Percentiles rank a stretch among this genome's conserved stretches.
These are phyloP conservation scores for Chloris gayana DNA, from an alignment of 176 grass and related monocot genomes.

Conservation along the genomic window DNA sequence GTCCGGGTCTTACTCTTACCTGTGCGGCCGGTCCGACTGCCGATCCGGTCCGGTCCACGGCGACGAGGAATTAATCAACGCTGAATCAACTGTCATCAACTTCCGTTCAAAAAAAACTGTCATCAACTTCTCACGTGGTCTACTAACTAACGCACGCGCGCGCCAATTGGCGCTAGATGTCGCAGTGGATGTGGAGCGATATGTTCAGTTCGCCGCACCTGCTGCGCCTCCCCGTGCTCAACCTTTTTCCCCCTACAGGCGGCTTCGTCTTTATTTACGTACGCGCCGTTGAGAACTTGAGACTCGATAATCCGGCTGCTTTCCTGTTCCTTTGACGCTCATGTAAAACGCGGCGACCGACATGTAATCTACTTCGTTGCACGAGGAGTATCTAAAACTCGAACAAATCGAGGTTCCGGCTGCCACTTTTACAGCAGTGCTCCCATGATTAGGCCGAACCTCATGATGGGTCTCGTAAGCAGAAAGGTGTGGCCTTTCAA, in stretches of 20 bases:
- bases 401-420: neutral
- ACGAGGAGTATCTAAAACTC: neutral
- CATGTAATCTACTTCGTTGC: neutral
- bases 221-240: neutral
- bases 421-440: neutral
- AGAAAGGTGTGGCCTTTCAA: neutral
- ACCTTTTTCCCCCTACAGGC: neutral
- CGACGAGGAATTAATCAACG: conserved; percentile 4
- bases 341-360: neutral
- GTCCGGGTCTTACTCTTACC: conserved; percentile 10
- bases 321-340: neutral
- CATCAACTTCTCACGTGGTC: conserved; percentile 26
- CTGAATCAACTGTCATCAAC: neutral
- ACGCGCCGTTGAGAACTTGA: neutral
- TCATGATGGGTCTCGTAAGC: conserved; percentile 9
- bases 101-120: too few species aligned
- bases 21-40: too few species aligned
- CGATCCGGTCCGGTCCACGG: conserved; percentile 27
- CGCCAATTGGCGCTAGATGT: neutral
- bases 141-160: neutral
- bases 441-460: neutral
- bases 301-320: neutral
- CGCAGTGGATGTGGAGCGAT: neutral
- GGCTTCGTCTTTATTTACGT: too few species aligned
- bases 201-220: neutral